Conservation (phyloP, 192 early-diverging fungal species). For the Coemansia sp. region DNA sequence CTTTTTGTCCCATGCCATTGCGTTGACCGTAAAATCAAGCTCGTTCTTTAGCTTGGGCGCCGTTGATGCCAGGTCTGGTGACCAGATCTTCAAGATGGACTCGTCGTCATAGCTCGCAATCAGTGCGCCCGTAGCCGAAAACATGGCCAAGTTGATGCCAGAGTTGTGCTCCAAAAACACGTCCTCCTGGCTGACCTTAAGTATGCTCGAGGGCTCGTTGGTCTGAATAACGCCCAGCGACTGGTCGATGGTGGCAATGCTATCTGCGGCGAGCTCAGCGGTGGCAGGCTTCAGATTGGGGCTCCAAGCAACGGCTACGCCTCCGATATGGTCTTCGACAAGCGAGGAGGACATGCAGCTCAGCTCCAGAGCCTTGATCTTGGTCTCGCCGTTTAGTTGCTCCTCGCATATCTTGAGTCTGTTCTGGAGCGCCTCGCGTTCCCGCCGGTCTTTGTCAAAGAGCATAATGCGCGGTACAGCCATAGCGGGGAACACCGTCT, state of each 20-base stretch:
- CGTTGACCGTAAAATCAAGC: conserved; percentile 44
- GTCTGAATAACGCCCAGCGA: conserved; percentile 15
- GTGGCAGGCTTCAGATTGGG: conserved; percentile 10
- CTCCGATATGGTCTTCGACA: conserved; percentile 49
- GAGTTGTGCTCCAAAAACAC: conserved; percentile 54
- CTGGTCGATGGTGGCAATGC: conserved; percentile 6
- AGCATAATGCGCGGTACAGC: conserved; percentile 52
- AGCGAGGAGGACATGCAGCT: conserved; percentile 13
- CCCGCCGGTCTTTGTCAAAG: conserved; percentile 44
- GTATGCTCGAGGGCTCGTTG: conserved; percentile 30
- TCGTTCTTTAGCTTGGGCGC: conserved; percentile 50
- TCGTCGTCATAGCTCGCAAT: conserved; percentile 57
- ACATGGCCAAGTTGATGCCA: conserved; percentile 40
- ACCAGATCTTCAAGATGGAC: conserved; percentile 49
- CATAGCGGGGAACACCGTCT: conserved; percentile 51
- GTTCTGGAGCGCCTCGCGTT: conserved; percentile 29
- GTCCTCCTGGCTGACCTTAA: conserved; percentile 51
- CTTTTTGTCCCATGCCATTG: conserved; percentile 51
- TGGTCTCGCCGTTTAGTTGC: conserved; percentile 38
- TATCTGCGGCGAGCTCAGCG: not conserved
- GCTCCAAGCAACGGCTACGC: conserved; percentile 11
- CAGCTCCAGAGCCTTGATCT: conserved; percentile 25
- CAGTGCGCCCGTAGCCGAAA: conserved; percentile 39
- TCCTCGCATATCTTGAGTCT: conserved; percentile 33
- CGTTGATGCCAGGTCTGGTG: conserved; percentile 35